These are phyloP conservation scores for Phytophthora europaea DNA, from an alignment of 352 stramenopile species.

Conservation along the genomic window DNA sequence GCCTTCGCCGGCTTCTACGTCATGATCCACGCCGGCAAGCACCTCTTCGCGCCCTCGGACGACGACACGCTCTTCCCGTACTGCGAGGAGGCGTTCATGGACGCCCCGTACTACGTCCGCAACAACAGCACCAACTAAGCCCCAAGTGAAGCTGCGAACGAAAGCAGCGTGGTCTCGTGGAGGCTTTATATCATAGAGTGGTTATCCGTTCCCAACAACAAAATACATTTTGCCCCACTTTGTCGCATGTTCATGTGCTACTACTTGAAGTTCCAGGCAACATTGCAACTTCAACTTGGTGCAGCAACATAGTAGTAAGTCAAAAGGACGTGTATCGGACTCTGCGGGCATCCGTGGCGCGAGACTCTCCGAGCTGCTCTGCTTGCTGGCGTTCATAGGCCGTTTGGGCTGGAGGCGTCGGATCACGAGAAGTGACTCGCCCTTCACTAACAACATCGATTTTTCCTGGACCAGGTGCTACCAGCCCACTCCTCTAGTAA, in stretches of 20 bases:
- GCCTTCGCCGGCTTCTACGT: constrained; percentile 54
- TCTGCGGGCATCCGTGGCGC: too few species aligned
- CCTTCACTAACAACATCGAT: too few species aligned
- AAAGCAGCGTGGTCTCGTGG: neutral
- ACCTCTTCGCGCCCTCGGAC: constrained; percentile 46
- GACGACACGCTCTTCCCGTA: constrained; percentile 51
- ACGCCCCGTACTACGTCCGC: constrained; percentile 48
- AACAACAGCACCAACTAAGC: constrained; percentile 25
- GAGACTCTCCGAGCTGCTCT: too few species aligned
- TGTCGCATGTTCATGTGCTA: neutral
- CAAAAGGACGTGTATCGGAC: too few species aligned
- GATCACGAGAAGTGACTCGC: too few species aligned
- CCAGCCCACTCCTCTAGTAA: too few species aligned
- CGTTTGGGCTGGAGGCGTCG: too few species aligned
- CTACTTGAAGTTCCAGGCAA: too few species aligned
- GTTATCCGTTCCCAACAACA: constrained; percentile 6
- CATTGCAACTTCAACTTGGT: too few species aligned
- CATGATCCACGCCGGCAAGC: constrained; percentile 48
- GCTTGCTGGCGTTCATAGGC: too few species aligned
- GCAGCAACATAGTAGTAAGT: too few species aligned
- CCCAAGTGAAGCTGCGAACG: neutral
- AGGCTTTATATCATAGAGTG: constrained; percentile 6
- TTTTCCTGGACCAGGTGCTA: too few species aligned
- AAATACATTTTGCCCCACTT: neutral
- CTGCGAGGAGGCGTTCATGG: constrained; percentile 50